phyloP scores from a whole-genome alignment of 2,329 filamentous ascomycete genomes.

The Ceratocystis destructans region DNA sequence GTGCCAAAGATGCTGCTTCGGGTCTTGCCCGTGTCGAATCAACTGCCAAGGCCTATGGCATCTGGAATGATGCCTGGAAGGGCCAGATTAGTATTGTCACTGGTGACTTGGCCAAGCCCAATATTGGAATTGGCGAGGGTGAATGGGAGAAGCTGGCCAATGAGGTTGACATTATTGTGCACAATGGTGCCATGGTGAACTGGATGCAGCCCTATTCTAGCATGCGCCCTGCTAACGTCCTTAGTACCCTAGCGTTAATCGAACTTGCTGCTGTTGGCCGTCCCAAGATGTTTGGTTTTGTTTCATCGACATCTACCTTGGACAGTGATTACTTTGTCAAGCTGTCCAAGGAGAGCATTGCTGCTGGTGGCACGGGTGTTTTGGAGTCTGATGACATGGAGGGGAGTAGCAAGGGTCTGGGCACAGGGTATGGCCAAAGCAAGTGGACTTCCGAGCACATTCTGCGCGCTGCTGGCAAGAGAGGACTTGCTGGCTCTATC shows the following conservation, averaged over 20 bases:
- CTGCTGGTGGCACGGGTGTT: slow-evolving; percentile 49
- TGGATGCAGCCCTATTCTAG: slow-evolving; percentile 70
- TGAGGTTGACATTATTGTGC: slow-evolving; percentile 57
- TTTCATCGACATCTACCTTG: slow-evolving; percentile 69
- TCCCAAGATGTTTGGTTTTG: slow-evolving; percentile 67
- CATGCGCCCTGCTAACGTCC: slow-evolving; percentile 61
- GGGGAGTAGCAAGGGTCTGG: slow-evolving; percentile 61
- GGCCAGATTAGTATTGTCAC: slow-evolving; percentile 51
- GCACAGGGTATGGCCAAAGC: slow-evolving; percentile 78
- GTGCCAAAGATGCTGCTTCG: slow-evolving; percentile 47
- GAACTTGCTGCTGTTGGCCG: slow-evolving; percentile 62
- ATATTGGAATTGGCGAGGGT: slow-evolving; percentile 54
- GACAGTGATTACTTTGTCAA: slow-evolving; percentile 72
- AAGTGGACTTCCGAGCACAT: slow-evolving; percentile 71
- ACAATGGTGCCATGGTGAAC: slow-evolving; percentile 72
- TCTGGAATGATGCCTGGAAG: slow-evolving; percentile 61
- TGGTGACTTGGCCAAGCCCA: slow-evolving; percentile 60
- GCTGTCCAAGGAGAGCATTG: slow-evolving; percentile 49
- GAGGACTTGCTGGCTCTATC: slow-evolving; percentile 62
- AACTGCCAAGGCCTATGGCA: slow-evolving; percentile 60
- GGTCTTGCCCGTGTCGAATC: slow-evolving; percentile 51
- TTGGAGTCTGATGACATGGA: slow-evolving; percentile 64
- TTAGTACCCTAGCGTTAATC: slow-evolving; percentile 65
- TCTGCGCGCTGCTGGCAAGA: slow-evolving; percentile 60
- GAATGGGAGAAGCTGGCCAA: slow-evolving; percentile 52